These are phyloP conservation scores for Eleusine indica DNA, from an alignment of 176 grass and related monocot species.

Conservation along the genomic window DNA sequence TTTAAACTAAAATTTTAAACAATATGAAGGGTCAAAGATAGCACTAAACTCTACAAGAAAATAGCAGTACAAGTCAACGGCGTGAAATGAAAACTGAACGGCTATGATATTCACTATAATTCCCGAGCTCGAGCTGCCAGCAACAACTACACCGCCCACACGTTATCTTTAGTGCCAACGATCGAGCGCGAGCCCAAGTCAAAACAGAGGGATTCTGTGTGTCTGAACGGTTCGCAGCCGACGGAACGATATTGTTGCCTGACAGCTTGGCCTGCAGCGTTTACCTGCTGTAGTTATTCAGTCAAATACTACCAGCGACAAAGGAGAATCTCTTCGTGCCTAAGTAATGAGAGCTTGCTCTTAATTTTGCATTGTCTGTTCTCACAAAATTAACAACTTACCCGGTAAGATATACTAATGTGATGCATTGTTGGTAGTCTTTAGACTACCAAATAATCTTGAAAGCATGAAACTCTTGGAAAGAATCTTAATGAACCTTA, in stretches of 20 bases:
- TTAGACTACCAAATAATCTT: too few relatives aligned
- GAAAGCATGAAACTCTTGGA: too few relatives aligned
- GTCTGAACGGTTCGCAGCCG: neutral
- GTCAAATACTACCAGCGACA: slow-evolving; percentile 4
- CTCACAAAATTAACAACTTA: too few relatives aligned
- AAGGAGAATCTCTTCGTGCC: neutral
- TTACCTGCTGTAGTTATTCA: neutral
- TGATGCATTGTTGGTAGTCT: neutral
- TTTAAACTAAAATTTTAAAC: too few relatives aligned
- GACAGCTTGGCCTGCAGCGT: neutral
- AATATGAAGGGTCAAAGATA: too few relatives aligned
- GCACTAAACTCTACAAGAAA: too few relatives aligned
- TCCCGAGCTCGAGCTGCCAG: neutral
- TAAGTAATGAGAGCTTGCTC: neutral
- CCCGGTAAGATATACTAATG: too few relatives aligned
- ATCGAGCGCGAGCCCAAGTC: neutral
- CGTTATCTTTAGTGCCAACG: too few relatives aligned
- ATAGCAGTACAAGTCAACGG: too few relatives aligned
- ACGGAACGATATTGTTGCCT: neutral
- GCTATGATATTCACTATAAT: neutral
- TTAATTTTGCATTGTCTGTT: neutral
- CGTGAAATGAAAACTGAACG: too few relatives aligned
- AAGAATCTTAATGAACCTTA: too few relatives aligned
- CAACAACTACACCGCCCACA: too few relatives aligned
- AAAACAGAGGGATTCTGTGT: neutral